Evolutionary conservation across 169 alveolate genomes (phyloP).

Genomic region (Plasmodium malariae): DNA sequence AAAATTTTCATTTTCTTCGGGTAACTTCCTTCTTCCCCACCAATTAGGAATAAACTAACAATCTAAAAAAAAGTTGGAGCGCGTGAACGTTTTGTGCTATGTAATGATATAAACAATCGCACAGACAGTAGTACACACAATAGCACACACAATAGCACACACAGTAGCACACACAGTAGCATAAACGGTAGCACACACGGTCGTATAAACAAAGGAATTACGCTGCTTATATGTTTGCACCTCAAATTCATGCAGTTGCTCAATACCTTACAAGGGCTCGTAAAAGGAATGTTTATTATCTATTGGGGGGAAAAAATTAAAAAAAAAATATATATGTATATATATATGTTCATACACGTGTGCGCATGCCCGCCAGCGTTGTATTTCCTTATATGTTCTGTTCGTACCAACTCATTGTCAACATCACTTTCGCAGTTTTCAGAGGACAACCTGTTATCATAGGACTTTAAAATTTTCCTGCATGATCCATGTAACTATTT

Average conservation of each 20-base stretch:
- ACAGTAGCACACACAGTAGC: too few relatives aligned
- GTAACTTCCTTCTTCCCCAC: constrained; percentile 86
- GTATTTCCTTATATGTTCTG: not conserved
- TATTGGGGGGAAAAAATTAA: constrained; percentile 17
- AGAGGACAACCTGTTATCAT: constrained; percentile 79
- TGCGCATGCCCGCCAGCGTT: not conserved
- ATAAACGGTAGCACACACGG: too few relatives aligned
- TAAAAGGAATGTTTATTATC: constrained; percentile 83
- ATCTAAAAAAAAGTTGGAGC: too few relatives aligned
- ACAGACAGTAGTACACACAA: too few relatives aligned
- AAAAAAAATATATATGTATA: not conserved
- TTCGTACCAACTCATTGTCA: constrained; percentile 86
- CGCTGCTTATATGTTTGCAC: not conserved
- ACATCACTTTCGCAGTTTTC: constrained; percentile 82
- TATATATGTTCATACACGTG: not conserved
- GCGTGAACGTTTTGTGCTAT: too few relatives aligned
- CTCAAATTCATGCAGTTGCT: not conserved
- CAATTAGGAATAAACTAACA: constrained; percentile 81
- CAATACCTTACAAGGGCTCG: constrained; percentile 84
- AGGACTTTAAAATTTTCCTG: constrained; percentile 78
- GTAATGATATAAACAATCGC: too few relatives aligned
- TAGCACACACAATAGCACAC: too few relatives aligned
- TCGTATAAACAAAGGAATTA: too few relatives aligned
- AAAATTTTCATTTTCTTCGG: constrained; percentile 82
- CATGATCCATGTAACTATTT: constrained; percentile 83